Conservation (phyloP, 164 flowering plant genomes). For the Litsea cubeba region DNA sequence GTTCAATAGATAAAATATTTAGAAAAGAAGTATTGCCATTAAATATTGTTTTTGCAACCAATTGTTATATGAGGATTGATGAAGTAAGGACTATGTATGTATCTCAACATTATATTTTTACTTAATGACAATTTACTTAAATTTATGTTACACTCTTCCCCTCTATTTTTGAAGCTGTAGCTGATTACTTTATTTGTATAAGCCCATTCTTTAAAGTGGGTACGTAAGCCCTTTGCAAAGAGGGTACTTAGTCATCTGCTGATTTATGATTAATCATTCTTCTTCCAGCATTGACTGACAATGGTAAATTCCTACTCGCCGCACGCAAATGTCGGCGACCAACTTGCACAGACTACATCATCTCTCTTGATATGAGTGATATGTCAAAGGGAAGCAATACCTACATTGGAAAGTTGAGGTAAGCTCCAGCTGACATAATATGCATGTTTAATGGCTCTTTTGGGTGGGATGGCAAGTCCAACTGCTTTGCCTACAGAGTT, state of each 20-base stretch:
- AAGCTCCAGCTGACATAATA: constrained; percentile 5
- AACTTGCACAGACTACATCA: constrained; percentile 60
- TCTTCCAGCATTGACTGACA: constrained; percentile 51
- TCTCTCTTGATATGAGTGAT: constrained; percentile 56
- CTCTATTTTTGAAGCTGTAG: no score
- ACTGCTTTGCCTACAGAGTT: not conserved
- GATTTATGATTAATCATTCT: not conserved
- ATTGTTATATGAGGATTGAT: not conserved
- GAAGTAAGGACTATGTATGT: not conserved
- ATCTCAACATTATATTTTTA: no score
- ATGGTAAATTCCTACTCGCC: constrained; percentile 70
- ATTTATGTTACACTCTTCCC: no score
- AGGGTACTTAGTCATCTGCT: not conserved
- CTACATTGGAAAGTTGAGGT: constrained; percentile 73
- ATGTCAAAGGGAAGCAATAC: constrained; percentile 54
- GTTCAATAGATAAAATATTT: no score
- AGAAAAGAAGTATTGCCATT: no score
- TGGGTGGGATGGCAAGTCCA: not conserved
- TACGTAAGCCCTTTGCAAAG: not conserved
- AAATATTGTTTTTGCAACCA: not conserved
- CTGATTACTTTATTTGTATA: no score
- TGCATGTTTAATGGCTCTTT: not conserved
- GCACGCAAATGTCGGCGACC: constrained; percentile 60
- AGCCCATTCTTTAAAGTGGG: not conserved
- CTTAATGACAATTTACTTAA: no score